These are phyloP conservation scores for Amphirosellinia nigrospora DNA, from an alignment of 495 filamentous ascomycete genomes.

Conservation along the genomic window DNA sequence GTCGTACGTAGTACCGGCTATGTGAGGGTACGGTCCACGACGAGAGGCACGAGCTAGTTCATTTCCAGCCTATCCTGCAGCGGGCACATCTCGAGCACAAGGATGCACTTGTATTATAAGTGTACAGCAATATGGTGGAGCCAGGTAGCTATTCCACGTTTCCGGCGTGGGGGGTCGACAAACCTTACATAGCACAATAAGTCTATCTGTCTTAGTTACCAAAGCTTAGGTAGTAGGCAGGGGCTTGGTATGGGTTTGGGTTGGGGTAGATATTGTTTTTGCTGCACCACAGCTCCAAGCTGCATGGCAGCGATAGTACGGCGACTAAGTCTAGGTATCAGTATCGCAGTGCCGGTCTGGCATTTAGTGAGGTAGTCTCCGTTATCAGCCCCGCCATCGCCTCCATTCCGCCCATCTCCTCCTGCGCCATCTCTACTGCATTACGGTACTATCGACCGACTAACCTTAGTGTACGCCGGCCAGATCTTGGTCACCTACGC, in stretches of 20 bases:
- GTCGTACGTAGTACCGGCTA: slow-evolving; percentile 8
- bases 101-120: neutral
- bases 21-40: neutral
- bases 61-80: slow-evolving; percentile 21
- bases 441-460: neutral
- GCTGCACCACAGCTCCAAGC: neutral
- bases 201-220: too few species aligned
- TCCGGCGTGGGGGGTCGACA: slow-evolving; percentile 16
- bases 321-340: neutral
- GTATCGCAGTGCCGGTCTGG: neutral
- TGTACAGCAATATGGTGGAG: slow-evolving; percentile 10
- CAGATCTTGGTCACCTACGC: slow-evolving; percentile 11
- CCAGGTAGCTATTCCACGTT: slow-evolving; percentile 6
- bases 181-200: too few species aligned
- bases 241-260: neutral
- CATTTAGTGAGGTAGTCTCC: neutral
- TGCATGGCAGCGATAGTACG: neutral
- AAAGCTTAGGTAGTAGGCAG: too few species aligned
- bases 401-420: slow-evolving; percentile 1
- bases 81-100: neutral
- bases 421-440: neutral
- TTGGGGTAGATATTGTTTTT: slow-evolving; percentile 2
- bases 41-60: slow-evolving; percentile 8
- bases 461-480: neutral
- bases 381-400: slow-evolving; percentile 19